Evolutionary conservation across 2,329 filamentous ascomycete species (phyloP).

Genomic region (Beauveria australis): DNA sequence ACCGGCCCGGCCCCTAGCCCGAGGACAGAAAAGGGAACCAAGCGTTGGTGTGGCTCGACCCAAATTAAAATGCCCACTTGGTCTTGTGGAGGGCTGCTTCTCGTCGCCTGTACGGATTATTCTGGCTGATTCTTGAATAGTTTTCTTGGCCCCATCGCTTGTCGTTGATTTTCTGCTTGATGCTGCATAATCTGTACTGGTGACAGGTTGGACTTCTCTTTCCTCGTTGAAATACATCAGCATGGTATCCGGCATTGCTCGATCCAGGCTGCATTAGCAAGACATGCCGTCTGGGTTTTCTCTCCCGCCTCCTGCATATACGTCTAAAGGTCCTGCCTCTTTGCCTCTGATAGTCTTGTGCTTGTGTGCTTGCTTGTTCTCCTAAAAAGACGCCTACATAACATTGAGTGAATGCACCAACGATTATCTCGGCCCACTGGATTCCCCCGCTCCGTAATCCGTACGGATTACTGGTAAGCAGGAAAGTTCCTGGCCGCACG

Average conservation of each 20-base stretch:
- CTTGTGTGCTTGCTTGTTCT: background rate
- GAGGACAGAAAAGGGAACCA: background rate
- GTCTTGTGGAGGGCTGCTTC: background rate
- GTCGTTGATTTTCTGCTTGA: too few species aligned
- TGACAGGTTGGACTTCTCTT: background rate
- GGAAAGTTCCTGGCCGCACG: background rate
- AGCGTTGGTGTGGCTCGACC: too few species aligned
- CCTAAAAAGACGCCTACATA: background rate
- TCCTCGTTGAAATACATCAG: background rate
- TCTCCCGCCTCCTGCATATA: background rate
- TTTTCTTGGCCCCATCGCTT: background rate
- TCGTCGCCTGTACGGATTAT: background rate
- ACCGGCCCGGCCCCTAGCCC: slow-evolving; percentile 7
- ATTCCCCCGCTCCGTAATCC: background rate
- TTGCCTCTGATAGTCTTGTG: background rate
- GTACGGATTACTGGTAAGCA: background rate
- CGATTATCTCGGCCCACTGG: background rate
- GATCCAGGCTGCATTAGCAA: slow-evolving; percentile 4
- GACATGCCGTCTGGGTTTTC: background rate
- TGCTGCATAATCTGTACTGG: too few species aligned
- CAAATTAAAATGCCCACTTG: background rate
- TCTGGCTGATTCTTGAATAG: background rate
- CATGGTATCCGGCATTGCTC: background rate
- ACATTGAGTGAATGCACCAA: background rate
- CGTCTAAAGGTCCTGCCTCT: too few species aligned